Evolutionary conservation across 495 filamentous ascomycete genomes (phyloP).

Genomic region (Penicillium goetzii): DNA sequence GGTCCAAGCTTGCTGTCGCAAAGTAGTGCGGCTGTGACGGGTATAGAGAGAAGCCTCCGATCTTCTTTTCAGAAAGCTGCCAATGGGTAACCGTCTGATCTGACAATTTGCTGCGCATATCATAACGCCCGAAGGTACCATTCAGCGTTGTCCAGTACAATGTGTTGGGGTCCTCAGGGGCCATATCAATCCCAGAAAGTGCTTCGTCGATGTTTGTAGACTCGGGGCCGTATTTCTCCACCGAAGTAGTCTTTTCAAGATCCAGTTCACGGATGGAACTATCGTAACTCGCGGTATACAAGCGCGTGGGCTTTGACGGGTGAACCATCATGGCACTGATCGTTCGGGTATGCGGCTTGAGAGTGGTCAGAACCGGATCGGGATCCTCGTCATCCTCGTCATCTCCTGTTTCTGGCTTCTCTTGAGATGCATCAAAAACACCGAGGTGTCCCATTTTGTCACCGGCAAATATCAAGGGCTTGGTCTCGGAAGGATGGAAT

Average conservation of each 20-base stretch:
- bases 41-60: constrained; percentile 87
- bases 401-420: constrained; percentile 57
- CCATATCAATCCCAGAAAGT: constrained; percentile 80
- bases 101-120: constrained; percentile 62
- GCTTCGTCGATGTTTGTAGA: constrained; percentile 71
- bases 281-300: constrained; percentile 93
- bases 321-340: constrained; percentile 83
- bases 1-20: constrained; percentile 90
- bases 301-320: constrained; percentile 63
- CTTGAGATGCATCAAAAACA: constrained; percentile 88
- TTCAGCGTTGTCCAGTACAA: constrained; percentile 88
- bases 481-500: constrained; percentile 84
- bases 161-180: constrained; percentile 66
- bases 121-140: constrained; percentile 77
- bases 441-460: constrained; percentile 95
- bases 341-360: constrained; percentile 88
- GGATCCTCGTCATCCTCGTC: constrained; percentile 67
- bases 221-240: constrained; percentile 76
- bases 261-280: constrained; percentile 89
- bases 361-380: constrained; percentile 76
- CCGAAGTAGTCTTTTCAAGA: constrained; percentile 73
- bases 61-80: constrained; percentile 89
- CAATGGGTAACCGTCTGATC: constrained; percentile 62
- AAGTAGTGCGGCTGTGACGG: constrained; percentile 77
- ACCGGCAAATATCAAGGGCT: constrained; percentile 90